Base-by-base conservation (phyloP, 106 monocot species). In the Platanthera zijinensis region DNA sequence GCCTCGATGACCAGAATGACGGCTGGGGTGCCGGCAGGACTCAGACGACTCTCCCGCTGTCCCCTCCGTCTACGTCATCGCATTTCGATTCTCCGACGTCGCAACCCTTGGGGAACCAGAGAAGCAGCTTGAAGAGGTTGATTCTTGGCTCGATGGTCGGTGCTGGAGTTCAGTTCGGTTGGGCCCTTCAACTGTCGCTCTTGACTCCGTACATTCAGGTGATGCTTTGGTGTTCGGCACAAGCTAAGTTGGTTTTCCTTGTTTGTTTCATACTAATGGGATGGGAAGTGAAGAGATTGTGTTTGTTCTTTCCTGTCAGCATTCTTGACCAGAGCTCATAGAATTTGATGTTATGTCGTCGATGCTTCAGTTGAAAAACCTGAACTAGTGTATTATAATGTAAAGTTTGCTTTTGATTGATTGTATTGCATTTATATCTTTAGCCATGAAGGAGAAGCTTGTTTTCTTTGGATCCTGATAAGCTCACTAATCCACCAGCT, bases 201-300 rank as follows among this genome's bases (percentile, higher is more conserved):
- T 62, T 96, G 80, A 96, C 96, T 25, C 96, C 96, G 0, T 96
- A 96, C 64, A 90, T 96, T 76, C 96, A 93, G 88, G 96, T 92
- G n/a, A 48, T 50, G 64, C 48, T 14, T 10, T 32, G 28, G 17
- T 66, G 10, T 73, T 68, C 53, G 25, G 46, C 21, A 77, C 64
- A 13, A 47, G 25, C 22, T 48, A 48, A 17, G n/a, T 49, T 15
- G 48, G 15, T 52, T 74, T 69, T 70, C 5, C 0, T 70, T n/a
- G 4, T 70, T 46, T 70, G 5, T 66, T 25, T 4, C 32, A 66
- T 32, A 30, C 32, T 66, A 66, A 30, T 25, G 32, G 11, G 32
- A 66, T 12, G 66, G 3, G 32, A 66, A 66, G 12, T 10, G 30
- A 32, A 66, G 22, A 63, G 13, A 9, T 66, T 25, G 25, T 66